These are phyloP conservation scores for Periconia sp. DNA, from an alignment of 2,329 filamentous ascomycete species.

Conservation along the genomic window DNA sequence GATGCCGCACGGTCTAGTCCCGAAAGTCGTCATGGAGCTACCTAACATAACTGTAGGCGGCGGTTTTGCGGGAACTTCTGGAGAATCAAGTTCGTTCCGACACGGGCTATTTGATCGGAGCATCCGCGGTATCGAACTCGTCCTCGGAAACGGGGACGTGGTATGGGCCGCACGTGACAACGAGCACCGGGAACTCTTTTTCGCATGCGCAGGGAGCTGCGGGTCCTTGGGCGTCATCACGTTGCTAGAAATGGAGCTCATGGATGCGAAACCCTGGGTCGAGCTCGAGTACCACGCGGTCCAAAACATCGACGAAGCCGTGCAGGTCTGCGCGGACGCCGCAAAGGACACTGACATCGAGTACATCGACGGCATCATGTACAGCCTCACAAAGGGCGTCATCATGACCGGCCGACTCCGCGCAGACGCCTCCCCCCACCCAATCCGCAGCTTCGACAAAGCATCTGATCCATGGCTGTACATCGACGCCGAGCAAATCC, in stretches of 20 bases:
- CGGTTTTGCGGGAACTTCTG: conserved; percentile 66
- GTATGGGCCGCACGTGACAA: conserved; percentile 50
- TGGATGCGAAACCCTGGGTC: conserved; percentile 59
- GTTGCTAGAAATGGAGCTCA: conserved; percentile 60
- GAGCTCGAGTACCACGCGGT: conserved; percentile 63
- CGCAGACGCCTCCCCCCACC: conserved; percentile 45
- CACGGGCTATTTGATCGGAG: conserved; percentile 68
- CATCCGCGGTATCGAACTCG: conserved; percentile 63
- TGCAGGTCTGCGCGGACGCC: conserved; percentile 53
- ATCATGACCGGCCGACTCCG: conserved; percentile 63
- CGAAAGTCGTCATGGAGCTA: conserved; percentile 70
- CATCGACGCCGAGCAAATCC: conserved; percentile 57
- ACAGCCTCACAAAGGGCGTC: conserved; percentile 56
- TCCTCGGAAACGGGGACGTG: conserved; percentile 61
- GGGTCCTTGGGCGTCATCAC: conserved; percentile 65
- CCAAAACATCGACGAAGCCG: conserved; percentile 51
- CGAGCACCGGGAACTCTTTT: conserved; percentile 57
- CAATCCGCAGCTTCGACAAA: conserved; percentile 54
- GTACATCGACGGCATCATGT: conserved; percentile 72
- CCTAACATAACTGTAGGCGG: conserved; percentile 70
- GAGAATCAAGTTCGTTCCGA: conserved; percentile 67
- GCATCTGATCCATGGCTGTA: conserved; percentile 73
- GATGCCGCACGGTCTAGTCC: conserved; percentile 58
- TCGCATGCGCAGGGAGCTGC: conserved; percentile 60
- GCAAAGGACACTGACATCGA: conserved; percentile 52